Percentiles rank a stretch among this genome's conserved stretches.
These are phyloP conservation scores for Brassica juncea DNA, from an alignment of 345 rosid genomes.

Conservation along the genomic window DNA sequence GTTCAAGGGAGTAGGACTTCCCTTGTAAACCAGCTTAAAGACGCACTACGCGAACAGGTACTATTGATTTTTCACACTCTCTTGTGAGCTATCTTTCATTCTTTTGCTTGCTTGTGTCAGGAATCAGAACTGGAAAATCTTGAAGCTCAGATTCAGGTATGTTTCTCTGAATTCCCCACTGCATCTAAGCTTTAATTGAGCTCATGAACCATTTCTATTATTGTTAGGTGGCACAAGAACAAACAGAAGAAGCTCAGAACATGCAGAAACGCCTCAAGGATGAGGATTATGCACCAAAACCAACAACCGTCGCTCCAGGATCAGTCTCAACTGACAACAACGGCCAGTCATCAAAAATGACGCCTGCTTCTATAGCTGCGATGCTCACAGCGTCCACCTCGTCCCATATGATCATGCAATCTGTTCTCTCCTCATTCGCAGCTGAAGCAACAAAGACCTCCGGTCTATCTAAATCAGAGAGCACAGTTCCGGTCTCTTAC, in stretches of 20 bases:
- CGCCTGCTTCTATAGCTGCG: conserved; percentile 84
- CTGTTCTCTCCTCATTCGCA: conserved; percentile 84
- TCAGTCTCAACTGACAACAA: neutral
- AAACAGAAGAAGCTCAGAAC: conserved; percentile 56
- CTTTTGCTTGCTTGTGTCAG: conserved; percentile 39
- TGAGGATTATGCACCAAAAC: neutral
- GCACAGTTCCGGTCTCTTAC: conserved; percentile 36
- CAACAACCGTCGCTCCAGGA: neutral
- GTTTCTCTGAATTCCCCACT: neutral
- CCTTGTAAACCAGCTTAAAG: conserved; percentile 70
- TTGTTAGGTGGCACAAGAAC: conserved; percentile 73
- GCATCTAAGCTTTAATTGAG: neutral
- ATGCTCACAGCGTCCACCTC: conserved; percentile 85
- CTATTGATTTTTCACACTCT: neutral
- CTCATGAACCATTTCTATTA: neutral
- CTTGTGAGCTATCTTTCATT: neutral
- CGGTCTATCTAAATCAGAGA: conserved; percentile 49
- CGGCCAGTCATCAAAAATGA: conserved; percentile 55
- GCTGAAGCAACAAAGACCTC: conserved; percentile 81
- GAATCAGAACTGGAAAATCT: conserved; percentile 82
- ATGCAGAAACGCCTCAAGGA: conserved; percentile 62
- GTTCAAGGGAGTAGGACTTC: conserved; percentile 62
- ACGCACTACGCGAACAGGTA: conserved; percentile 82
- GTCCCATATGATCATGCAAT: conserved; percentile 77
- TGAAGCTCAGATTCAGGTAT: conserved; percentile 76